Percentiles rank a stretch among this genome's conserved stretches.
Conservation (phyloP, 2,329 filamentous ascomycete species). For the Endocalyx cinctus region DNA sequence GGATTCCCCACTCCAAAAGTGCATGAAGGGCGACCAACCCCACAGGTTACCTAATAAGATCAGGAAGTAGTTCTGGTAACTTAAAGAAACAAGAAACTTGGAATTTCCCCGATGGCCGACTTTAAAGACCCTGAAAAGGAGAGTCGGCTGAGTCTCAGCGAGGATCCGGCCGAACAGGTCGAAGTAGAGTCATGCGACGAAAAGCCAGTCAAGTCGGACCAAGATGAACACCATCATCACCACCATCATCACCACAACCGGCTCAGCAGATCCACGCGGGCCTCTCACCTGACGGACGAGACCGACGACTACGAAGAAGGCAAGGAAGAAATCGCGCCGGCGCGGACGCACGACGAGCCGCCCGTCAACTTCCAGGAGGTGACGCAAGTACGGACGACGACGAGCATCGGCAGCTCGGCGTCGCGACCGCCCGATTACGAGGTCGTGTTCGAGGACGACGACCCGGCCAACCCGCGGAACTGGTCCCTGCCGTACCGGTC, state of each 20-base stretch:
- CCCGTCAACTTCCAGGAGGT: conserved; percentile 33
- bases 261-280: conserved; percentile 12
- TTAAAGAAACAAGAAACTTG: too few relatives aligned
- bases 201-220: conserved; percentile 7
- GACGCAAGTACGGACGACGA: conserved; percentile 36
- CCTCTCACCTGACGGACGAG: conserved; percentile 22
- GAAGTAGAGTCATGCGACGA: conserved; percentile 9
- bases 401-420: conserved; percentile 37
- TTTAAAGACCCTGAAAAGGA: conserved; percentile 10
- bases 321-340: conserved; percentile 22
- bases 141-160: conserved; percentile 5
- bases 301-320: conserved; percentile 19
- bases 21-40: too few relatives aligned
- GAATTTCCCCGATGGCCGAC: too few relatives aligned
- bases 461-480: conserved; percentile 61
- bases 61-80: too few relatives aligned
- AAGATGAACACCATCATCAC: conserved; percentile 8
- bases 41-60: too few relatives aligned
- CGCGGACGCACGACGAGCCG: conserved; percentile 15
- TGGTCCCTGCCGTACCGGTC: conserved; percentile 53
- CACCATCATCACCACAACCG: conserved; percentile 6
- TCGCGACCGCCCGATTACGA: conserved; percentile 59
- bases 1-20: too few relatives aligned
- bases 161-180: conserved; percentile 4
- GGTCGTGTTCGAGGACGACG: conserved; percentile 63